Evolutionary conservation across 305 asterid genomes (phyloP), one percentile per base, ranked within the genome.

Genomic region (Stenogyne calaminthoides): DNA sequence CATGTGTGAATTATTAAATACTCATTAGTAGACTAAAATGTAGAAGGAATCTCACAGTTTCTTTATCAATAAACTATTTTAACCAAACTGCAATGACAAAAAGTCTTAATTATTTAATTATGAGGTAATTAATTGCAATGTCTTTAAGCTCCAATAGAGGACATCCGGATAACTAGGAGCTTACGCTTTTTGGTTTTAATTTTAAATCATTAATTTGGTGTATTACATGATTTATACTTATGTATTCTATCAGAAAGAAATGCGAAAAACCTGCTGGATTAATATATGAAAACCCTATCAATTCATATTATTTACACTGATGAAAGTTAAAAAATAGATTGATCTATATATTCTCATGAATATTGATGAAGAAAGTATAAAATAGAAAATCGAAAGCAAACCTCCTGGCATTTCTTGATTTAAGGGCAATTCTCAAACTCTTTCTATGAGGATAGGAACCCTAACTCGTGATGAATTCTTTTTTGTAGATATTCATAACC

Each of bases 151-250:
- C 59, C 77, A 46, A 16, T 51, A 71, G 55, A 80, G 76, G 89
- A 85, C 87, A 69, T 40, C 85, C 85, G 84, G 70, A 75, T 80
- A 83, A 80, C 9, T 80, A 80, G 86, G 86, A 77, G 27, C 19
- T 74, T 19, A 57, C 55, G 68, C 80, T 76, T 79, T 77, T 55
- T 37, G 51, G 11, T 16, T 44, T 52, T 66, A 6, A 36, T 47
- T 42, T 34, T 0, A 37, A 19, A 58, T 9, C 40, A 32, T 25
- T 2, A 25, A 25, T 32, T 32, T 32, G 22, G 20, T 16, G 49
- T 15, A 19, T 32, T 37, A 19, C 52, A 20, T 39, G 32, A 25
- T 63, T 69, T 64, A 2, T 3, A 25, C 29, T 25, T 1, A 25
- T 25, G 29, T 25, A 25, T 1, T 25, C 29, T 25, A 25, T 25